These are phyloP conservation scores for Nicotiana benthamiana DNA, from an alignment of 257 asterid species.

Conservation along the genomic window DNA sequence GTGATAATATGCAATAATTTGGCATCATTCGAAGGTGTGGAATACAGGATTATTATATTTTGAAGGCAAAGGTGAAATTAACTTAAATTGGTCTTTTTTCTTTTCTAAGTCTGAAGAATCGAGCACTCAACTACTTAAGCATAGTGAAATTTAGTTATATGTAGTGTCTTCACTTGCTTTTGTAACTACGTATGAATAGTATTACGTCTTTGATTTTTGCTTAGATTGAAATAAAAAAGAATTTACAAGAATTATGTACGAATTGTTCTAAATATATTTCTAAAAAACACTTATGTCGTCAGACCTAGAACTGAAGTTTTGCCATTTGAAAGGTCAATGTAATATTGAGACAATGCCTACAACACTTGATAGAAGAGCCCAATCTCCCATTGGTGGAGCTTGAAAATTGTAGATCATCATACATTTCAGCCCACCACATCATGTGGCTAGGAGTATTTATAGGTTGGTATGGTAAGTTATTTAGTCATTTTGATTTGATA, in stretches of 20 bases:
- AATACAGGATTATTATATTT: not conserved
- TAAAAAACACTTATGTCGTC: not conserved
- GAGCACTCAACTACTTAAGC: not conserved
- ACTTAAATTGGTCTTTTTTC: not conserved
- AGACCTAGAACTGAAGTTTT: not conserved
- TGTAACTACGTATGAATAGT: not conserved
- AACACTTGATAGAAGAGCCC: no score
- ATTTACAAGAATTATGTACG: not conserved
- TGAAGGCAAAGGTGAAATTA: not conserved
- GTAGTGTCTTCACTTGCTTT: not conserved
- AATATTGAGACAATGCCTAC: no score
- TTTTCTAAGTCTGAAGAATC: no score
- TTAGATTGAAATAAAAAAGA: not conserved
- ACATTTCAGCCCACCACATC: no score
- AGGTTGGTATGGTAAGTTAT: no score
- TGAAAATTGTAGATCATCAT: no score
- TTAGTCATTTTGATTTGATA: no score
- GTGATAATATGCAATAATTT: constrained; percentile 10
- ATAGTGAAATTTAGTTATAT: not conserved
- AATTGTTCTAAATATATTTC: not conserved
- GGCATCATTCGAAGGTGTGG: constrained; percentile 2
- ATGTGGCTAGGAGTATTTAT: no score
- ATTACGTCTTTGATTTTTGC: not conserved
- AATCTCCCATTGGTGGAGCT: no score
- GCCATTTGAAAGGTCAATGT: no score